A percentile compares a stretch with the other conserved stretches of the same genome.
Evolutionary conservation across 768 basidiomycete genomes (phyloP).

Genomic region (Calvatia gigantea): DNA sequence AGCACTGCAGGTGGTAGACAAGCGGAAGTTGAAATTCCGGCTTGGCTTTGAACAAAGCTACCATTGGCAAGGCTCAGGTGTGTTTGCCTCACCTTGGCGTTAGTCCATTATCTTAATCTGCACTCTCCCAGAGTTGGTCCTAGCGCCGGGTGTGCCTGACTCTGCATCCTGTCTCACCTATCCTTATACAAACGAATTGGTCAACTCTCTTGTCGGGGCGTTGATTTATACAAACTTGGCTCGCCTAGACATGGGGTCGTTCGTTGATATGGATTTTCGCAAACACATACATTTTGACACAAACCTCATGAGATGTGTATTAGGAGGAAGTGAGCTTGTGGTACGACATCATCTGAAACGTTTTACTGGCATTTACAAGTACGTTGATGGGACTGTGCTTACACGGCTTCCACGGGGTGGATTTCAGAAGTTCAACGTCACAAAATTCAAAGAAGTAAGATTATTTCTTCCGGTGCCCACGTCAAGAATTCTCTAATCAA

Average conservation of each 20-base stretch:
- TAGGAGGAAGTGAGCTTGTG: no score
- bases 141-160: neutral
- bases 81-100: neutral
- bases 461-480: neutral
- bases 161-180: neutral
- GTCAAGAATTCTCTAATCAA: neutral
- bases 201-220: neutral
- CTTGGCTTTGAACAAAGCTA: neutral
- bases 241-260: no score
- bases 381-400: neutral
- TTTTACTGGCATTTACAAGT: neutral
- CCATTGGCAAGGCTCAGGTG: neutral
- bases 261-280: neutral
- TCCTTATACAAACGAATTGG: neutral
- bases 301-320: no score
- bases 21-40: neutral
- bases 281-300: neutral
- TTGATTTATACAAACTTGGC: neutral
- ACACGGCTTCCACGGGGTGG: neutral
- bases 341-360: no score
- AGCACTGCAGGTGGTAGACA: neutral
- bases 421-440: neutral
- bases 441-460: neutral
- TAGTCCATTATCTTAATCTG: neutral
- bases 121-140: neutral